Base-by-base conservation (phyloP, 192 early-diverging fungal genomes). In the Ambispora gerdemannii region DNA sequence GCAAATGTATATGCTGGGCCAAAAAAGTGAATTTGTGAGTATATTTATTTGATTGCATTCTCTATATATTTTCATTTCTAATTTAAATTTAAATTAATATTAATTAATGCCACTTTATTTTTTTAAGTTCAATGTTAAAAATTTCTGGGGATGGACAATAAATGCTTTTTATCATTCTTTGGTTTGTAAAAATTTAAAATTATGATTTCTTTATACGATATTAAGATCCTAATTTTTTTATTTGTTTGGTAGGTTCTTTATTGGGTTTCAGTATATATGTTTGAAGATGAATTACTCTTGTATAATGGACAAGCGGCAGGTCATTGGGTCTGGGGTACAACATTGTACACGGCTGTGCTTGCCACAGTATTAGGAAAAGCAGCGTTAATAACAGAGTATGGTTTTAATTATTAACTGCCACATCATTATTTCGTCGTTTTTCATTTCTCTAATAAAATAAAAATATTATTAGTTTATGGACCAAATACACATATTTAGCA, bases 141-240 rank as follows among this genome's bases (percentile, higher is more conserved):
- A 83, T 30, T 98, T 98, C 80, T 97, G 95, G 93, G 86, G 88
- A 25, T 97, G 93, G 90, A 89, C 94, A 33, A 69, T 81, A 72
- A 98, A 96, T 75, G 94, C 94, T 17, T 92, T 96, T 71, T 93
- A 83, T 74, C 95, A 98, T 84, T 97, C 96, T 22, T 75, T 95
- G 43, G 73, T 92, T 50, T 82, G 81, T 50, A 65, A 66, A 31
- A 68, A 75, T 35, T 68, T 71, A 11, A 31, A 62, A 24, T 71
- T 73, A 28, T 8, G 8, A 13, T 52, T 55, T 55, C 25, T 17
- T 25, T 55, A n/a, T 17, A 17, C 10, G 7, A 55, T n/a, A 22
- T 7, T 22, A 22, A 22, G 56, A 59, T 55, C 11, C 47, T 55
- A 38, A 34, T 43, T 33, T 25, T 0, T 59, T 64, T 52, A 20